A percentile compares a stretch with the other conserved stretches of the same genome.
Conservation (phyloP, 1,139 yeast genomes). For the Martiniozyma asiatica region DNA sequence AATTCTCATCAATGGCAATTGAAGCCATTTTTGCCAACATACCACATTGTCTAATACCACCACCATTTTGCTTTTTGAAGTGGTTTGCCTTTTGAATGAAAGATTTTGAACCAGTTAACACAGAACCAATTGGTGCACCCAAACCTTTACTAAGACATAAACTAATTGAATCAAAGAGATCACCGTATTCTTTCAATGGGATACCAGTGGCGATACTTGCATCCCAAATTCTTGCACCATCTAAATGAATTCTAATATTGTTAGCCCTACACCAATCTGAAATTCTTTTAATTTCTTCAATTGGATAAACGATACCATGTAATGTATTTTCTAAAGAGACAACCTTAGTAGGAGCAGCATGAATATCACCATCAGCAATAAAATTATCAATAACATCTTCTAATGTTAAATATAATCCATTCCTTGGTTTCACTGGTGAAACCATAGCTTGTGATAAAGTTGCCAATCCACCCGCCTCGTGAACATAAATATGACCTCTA, state of each 20-base stretch:
- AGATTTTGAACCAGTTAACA: slow-evolving; percentile 55
- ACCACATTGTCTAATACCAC: slow-evolving; percentile 88
- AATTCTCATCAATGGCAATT: slow-evolving; percentile 65
- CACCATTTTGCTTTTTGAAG: slow-evolving; percentile 88
- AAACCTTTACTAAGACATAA: slow-evolving; percentile 81
- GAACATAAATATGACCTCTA: slow-evolving; percentile 70
- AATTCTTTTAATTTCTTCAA: slow-evolving; percentile 67
- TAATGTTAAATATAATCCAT: slow-evolving; percentile 64
- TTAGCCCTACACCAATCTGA: slow-evolving; percentile 57
- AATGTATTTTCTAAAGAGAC: slow-evolving; percentile 81
- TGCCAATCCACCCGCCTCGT: slow-evolving; percentile 88
- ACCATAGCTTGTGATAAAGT: slow-evolving; percentile 89
- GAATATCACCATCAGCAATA: slow-evolving; percentile 72
- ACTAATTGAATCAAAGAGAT: slow-evolving; percentile 75
- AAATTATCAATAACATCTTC: slow-evolving; percentile 59
- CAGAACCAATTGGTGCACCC: slow-evolving; percentile 92
- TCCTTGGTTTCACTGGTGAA: slow-evolving; percentile 63
- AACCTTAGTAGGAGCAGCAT: slow-evolving; percentile 78
- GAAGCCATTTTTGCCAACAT: slow-evolving; percentile 75
- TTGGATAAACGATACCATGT: slow-evolving; percentile 71
- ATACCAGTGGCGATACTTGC: slow-evolving; percentile 72
- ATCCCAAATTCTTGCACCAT: slow-evolving; percentile 92
- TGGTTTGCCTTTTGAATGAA: slow-evolving; percentile 68
- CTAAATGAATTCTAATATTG: slow-evolving; percentile 64
- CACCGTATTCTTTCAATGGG: slow-evolving; percentile 58